Conservation (phyloP, 768 basidiomycete genomes). For the Sporobolomyces phaffii region DNA sequence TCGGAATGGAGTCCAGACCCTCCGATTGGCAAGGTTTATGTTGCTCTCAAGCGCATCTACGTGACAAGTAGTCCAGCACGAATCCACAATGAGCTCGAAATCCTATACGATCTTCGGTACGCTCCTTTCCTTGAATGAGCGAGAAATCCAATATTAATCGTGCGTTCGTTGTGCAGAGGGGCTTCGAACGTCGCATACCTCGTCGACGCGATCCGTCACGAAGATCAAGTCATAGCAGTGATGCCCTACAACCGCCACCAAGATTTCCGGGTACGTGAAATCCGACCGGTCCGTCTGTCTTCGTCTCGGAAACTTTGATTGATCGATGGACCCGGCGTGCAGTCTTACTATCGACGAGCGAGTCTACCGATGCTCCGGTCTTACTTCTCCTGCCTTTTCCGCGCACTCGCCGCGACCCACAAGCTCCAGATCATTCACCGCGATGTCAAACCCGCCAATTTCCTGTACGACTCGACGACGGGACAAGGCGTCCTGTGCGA, state of each 20-base stretch:
- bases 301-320: too few species aligned
- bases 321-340: too few species aligned
- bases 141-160: background rate
- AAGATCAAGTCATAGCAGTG: conserved; percentile 86
- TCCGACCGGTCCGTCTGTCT: background rate
- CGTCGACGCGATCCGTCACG: conserved; percentile 83
- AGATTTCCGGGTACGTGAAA: conserved; percentile 68
- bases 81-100: conserved; percentile 84
- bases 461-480: conserved; percentile 79
- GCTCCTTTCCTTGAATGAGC: conserved; percentile 24
- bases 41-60: conserved; percentile 94
- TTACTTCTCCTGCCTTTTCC: conserved; percentile 86
- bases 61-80: conserved; percentile 89
- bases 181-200: conserved; percentile 84
- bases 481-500: conserved; percentile 83
- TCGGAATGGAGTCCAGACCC: conserved; percentile 51
- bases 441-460: conserved; percentile 97
- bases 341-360: conserved; percentile 68
- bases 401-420: conserved; percentile 82
- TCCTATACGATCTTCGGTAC: conserved; percentile 64
- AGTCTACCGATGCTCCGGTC: conserved; percentile 70
- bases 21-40: conserved; percentile 54
- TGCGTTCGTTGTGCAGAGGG: conserved; percentile 53
- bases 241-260: conserved; percentile 90
- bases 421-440: conserved; percentile 82